phyloP scores from a whole-genome alignment of 768 basidiomycete genomes.

The Termitomyces sp. region DNA sequence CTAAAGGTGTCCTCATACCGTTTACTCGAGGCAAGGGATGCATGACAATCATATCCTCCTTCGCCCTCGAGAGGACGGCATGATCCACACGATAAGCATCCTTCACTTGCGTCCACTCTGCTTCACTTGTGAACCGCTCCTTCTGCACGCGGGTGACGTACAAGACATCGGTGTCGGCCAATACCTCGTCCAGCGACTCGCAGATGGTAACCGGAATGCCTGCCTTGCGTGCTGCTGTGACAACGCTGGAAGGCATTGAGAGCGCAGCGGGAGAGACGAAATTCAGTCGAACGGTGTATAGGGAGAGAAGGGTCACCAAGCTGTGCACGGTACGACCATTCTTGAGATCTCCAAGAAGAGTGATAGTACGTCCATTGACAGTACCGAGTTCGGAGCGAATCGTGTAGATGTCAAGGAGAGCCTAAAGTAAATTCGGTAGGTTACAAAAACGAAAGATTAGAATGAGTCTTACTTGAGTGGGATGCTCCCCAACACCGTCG shows the following conservation, averaged over 20 bases:
- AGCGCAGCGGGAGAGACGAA: constrained; percentile 87
- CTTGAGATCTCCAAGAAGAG: constrained; percentile 91
- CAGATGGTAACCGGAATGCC: constrained; percentile 75
- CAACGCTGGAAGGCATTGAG: constrained; percentile 84
- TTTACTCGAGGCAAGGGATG: constrained; percentile 95
- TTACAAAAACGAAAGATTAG: neutral
- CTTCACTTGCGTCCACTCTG: constrained; percentile 88
- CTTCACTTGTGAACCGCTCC: constrained; percentile 79
- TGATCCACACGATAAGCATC: constrained; percentile 93
- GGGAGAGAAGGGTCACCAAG: constrained; percentile 83
- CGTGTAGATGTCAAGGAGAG: constrained; percentile 84
- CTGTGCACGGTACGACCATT: constrained; percentile 98
- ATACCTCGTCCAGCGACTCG: constrained; percentile 87
- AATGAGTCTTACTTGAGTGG: constrained; percentile 70
- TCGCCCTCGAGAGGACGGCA: constrained; percentile 86
- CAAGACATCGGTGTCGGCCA: constrained; percentile 90
- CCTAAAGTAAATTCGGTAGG: constrained; percentile 34
- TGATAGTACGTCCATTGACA: constrained; percentile 93
- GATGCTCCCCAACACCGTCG: constrained; percentile 96
- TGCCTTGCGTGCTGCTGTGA: constrained; percentile 77
- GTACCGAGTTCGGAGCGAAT: constrained; percentile 98
- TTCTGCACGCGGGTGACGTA: constrained; percentile 96
- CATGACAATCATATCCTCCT: constrained; percentile 98
- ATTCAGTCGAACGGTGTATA: constrained; percentile 92
- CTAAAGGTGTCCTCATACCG: constrained; percentile 37